These are phyloP conservation scores for Bretschneidera sinensis DNA, from an alignment of 345 rosid species.

Conservation along the genomic window DNA sequence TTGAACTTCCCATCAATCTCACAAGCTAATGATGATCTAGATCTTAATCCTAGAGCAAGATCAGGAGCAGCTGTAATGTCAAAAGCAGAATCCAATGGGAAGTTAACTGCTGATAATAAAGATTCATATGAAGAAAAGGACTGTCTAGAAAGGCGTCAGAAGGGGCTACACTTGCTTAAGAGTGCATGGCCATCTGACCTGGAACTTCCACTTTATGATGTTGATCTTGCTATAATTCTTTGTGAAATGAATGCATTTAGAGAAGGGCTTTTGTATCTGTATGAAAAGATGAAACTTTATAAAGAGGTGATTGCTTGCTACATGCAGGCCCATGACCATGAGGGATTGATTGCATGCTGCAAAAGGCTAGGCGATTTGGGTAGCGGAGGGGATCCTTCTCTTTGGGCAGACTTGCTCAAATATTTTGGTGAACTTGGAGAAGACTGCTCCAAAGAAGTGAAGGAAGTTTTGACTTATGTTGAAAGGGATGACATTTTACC, in stretches of 20 bases:
- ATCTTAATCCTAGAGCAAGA: slow-evolving; percentile 37
- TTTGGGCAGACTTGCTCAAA: slow-evolving; percentile 97
- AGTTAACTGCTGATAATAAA: slow-evolving; percentile 28
- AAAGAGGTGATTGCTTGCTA: slow-evolving; percentile 98
- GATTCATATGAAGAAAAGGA: slow-evolving; percentile 39
- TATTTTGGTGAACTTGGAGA: slow-evolving; percentile 98
- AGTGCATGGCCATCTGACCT: slow-evolving; percentile 76
- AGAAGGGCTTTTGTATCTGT: slow-evolving; percentile 81
- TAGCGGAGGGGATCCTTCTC: slow-evolving; percentile 90
- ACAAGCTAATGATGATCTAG: slow-evolving; percentile 46
- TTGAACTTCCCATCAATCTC: slow-evolving; percentile 78
- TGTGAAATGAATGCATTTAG: slow-evolving; percentile 92
- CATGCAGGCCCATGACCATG: slow-evolving; percentile 94
- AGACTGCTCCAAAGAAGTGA: slow-evolving; percentile 97
- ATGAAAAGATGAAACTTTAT: slow-evolving; percentile 93
- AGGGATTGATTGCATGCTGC: slow-evolving; percentile 93
- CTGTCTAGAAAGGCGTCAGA: slow-evolving; percentile 51
- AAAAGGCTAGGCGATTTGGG: slow-evolving; percentile 90
- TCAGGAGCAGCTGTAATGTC: slow-evolving; percentile 29
- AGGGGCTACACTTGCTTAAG: slow-evolving; percentile 72
- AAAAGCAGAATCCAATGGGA: slow-evolving; percentile 41
- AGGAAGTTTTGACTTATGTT: slow-evolving; percentile 80
- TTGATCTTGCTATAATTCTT: slow-evolving; percentile 91
- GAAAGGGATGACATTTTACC: slow-evolving; percentile 96
- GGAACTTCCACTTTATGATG: slow-evolving; percentile 93